Base-by-base conservation (phyloP, 2,329 filamentous ascomycete species). In the Cylindrodendrum hubeiense region DNA sequence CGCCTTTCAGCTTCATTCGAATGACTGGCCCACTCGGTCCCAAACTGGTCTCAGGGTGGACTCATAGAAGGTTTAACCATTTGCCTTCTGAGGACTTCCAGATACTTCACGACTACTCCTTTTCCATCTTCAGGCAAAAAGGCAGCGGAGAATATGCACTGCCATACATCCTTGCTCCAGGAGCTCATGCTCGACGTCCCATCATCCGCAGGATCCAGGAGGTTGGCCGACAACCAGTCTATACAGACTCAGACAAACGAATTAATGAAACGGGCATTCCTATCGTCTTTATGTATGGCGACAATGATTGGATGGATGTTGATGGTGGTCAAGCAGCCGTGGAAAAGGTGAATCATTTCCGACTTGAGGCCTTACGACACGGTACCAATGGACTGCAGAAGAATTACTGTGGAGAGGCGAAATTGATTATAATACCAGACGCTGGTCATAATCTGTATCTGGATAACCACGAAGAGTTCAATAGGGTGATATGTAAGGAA, bases 281-380 rank as follows among this genome's bases (percentile, higher is more conserved):
- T 0, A 84, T 98, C 37, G 87, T 98, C 7, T 88, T 98, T 76
- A 94, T 98, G 92, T 99, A 99, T 76, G 96, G 96, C 67, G 95
- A 98, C 73, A 90, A 96, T 75, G 96, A 99, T 83, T 99, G 96
- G 96, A 99, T 99, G 96, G 96, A 98, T 71, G 90, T 96, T 10
- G 89, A 89, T 0, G 96, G 95, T 24, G 96, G 96, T 0, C 89
- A 90, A 51, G 93, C 92, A 0, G 90, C 95, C 0, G 89, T 92
- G 75, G 88, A 94, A 79, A 94, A 92, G 78, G 86, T 98, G 15
- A 90, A 93, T 28, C 26, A 5, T 5, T 28, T 28, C 26, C 26
- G 8, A 28, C 26, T 28, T 9, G 66, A 85, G 90, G 63, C 89
- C 91, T 67, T 91, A 93, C 60, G 92, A 97, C 78, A 88, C 85